Conservation (phyloP, 495 filamentous ascomycete species). For the Talaromyces borbonicus region DNA sequence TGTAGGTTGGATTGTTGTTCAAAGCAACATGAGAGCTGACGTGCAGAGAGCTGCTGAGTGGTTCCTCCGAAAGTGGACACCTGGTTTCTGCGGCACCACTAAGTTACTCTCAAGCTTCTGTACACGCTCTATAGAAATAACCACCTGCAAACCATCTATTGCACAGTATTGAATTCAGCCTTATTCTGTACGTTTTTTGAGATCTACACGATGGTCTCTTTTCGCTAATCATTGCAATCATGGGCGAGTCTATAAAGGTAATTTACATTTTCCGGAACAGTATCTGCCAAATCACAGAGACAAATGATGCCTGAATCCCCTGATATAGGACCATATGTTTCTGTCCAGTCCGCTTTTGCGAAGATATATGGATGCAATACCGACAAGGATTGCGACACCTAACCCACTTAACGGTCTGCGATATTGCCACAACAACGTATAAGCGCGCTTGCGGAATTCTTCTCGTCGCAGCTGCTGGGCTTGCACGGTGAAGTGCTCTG, state of each 20-base stretch:
- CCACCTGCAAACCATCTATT: too few relatives aligned
- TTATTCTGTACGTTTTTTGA: too few relatives aligned
- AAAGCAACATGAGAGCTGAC: too few relatives aligned
- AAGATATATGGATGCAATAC: slow-evolving; percentile 45
- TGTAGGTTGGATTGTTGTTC: too few relatives aligned
- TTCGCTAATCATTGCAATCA: too few relatives aligned
- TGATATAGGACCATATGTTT: slow-evolving; percentile 29
- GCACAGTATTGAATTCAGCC: too few relatives aligned
- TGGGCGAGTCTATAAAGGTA: not conserved
- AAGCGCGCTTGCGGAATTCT: slow-evolving; percentile 45
- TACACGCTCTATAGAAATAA: too few relatives aligned
- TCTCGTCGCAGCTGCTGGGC: slow-evolving; percentile 52
- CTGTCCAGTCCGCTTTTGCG: slow-evolving; percentile 33
- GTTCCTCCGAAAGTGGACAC: slow-evolving; percentile 5
- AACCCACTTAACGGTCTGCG: slow-evolving; percentile 44
- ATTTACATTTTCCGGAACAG: not conserved
- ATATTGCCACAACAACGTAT: slow-evolving; percentile 48
- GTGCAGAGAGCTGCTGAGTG: slow-evolving; percentile 11
- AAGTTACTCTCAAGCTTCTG: too few relatives aligned
- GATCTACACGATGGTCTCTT: too few relatives aligned
- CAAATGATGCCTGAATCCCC: slow-evolving; percentile 13
- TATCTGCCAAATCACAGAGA: too few relatives aligned
- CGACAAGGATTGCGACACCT: slow-evolving; percentile 55
- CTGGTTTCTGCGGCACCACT: slow-evolving; percentile 4
- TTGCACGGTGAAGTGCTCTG: slow-evolving; percentile 57